Base-by-base conservation (phyloP, 192 early-diverging fungal genomes). In the Coemansia sp. region DNA sequence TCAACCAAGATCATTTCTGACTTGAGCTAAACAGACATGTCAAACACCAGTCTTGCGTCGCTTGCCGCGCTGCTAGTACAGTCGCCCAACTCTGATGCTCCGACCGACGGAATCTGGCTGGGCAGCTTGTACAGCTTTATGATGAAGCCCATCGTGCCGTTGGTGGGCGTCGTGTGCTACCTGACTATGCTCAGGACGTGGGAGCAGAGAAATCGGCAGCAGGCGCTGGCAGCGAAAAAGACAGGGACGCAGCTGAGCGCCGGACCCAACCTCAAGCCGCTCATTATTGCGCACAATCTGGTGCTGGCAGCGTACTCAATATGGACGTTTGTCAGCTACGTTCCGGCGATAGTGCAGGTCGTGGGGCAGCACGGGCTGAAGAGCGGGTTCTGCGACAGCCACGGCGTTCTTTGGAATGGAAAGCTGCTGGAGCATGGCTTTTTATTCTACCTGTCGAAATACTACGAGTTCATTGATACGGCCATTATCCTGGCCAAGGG, bases 381-480 rank as follows among this genome's bases (percentile, higher is more conserved):
- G 41, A 82, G 83, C 67, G 88, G 87, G 56, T 86, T 90, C 59
- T 92, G 89, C 70, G 89, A 93, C 68, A 72, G 59, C 47, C 73
- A 87, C 41, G 43, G 72, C 48, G 79, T 70, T 32, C 79, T 93
- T 47, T 91, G 90, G 87, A 83, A 85, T 53, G 70, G 77, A 57
- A 77, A 81, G 55, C 85, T 93, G 41, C 86, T 84, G 35, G 88
- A 88, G 76, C 92, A 88, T 81, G 88, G 89, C 14, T 93, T 89
- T 43, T 67, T 92, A 59, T 94, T 94, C 77, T 94, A 94, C 76
- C 87, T 94, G 37, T 91, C 89, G 62, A 92, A 92, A 77, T 91
- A 87, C 75, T 94, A 93, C 76, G 93, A 94, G 79, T 84, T 94
- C 58, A 76, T 94, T 56, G 93, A 94, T 71, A 94, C 93, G 25